Evolutionary conservation across 2,329 filamentous ascomycete species (phyloP), one percentile per base, ranked within the genome.

Genomic region (Monosporascus sp.): DNA sequence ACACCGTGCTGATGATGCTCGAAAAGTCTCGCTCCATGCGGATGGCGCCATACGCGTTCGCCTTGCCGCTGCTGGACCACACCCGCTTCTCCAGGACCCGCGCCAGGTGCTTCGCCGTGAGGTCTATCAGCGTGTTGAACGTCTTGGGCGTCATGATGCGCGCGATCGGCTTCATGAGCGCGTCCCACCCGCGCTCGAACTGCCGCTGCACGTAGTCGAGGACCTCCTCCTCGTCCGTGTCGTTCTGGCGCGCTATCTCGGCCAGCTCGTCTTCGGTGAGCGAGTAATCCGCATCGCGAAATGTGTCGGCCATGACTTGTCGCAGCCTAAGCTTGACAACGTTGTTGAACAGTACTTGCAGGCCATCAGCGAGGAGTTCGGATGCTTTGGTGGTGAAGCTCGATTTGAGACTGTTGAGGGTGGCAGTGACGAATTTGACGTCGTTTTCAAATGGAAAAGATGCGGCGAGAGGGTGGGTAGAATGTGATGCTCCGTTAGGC

Each of bases 251-350:
- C 7, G 80, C 80, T 7, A 79, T 68, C 26, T 85, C 82, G 9
- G 73, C 74, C 14, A 86, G 68, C 51, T 87, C 84, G 43, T 85
- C 80, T 56, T 86, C 80, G 1, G 78, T 78, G 3, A 90, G 76
- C 8, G 84, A 80, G 72, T 99, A 99, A 71, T 97, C 91, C 22
- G 89, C 83, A 64, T 97, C 93, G 44, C 92, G 87, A 78, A 97
- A 97, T 0, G 91, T 86, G 54, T 99, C 93, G 19, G 85, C 82
- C 11, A 99, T 78, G 3, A 97, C 86, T 0, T 91, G 90, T 0
- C 92, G 86, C 16, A 99, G 78, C 11, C 92, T 89, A 2, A 86
- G 83, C 66, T 93, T 93, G 63, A 97, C 80, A 2, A 97, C 89
- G 64, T 92, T 88, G 64, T 89, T 87, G 68, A 96, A 95, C 45